Base-by-base conservation (phyloP, 164 flowering plant species). In the Vitis rotundifolia region DNA sequence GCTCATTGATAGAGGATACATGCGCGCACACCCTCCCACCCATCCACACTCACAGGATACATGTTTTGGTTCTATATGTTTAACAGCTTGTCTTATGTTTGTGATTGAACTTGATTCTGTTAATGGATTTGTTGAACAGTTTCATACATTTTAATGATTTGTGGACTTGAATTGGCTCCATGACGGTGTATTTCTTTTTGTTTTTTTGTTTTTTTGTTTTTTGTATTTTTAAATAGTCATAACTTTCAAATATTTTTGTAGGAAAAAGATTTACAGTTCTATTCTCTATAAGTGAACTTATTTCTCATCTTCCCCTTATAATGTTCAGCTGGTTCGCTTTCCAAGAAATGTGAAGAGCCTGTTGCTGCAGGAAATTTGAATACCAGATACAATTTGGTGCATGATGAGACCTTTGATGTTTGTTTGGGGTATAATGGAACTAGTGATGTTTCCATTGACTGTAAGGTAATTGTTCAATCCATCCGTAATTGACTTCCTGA, bases 381-480 rank as follows among this genome's bases (percentile, higher is more conserved):
- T 69, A 11, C 73, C 54, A 76, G 72, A 67, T 75, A 78, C 74
- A 37, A 63, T 58, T 68, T 77, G 70, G 59, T 73, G 52, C 78
- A 61, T 18, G 81, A 79, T 64, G 85, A 80, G 65, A 50, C 70
- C 65, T 70, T 78, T n/a, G 72, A 73, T 74, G 73, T 63, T 52
- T 73, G 77, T 71, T 53, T 81, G 70, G 84, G 28, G 37, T 37
- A 29, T 72, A 76, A 75, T 73, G 79, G 72, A 63, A 28, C n/a
- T 64, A 61, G 65, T 44, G 77, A 15, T 61, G 74, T 73, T 72
- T 68, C 71, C 8, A 2, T 76, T 26, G 84, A 79, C 55, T 70
- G 56, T 72, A 79, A 88, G 94, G 98, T 91, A 73, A 76, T 52
- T 77, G 50, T 22, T 12, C 22, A 18, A 19, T 2, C 9, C 56